Conservation (phyloP, 805 yeast species). For the Metschnikowia sp. region DNA sequence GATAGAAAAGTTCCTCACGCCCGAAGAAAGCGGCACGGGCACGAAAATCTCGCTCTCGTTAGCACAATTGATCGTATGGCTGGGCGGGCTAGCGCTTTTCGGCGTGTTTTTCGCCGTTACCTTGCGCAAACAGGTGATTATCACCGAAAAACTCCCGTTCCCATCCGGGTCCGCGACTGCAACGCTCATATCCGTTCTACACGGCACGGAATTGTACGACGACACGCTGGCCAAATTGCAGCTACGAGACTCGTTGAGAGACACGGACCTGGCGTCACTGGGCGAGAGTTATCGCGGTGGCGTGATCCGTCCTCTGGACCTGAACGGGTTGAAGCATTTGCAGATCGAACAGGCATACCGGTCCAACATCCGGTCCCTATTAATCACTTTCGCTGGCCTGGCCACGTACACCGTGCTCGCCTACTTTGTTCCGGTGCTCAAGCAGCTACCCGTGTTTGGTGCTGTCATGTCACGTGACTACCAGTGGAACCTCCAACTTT, state of each 20-base stretch:
- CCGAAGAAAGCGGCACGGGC: constrained; percentile 70
- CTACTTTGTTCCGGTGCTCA: constrained; percentile 69
- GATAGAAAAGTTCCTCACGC: constrained; percentile 78
- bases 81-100: constrained; percentile 82
- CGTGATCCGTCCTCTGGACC: constrained; percentile 17
- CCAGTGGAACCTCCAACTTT: constrained; percentile 88
- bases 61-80: constrained; percentile 71
- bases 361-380: constrained; percentile 58
- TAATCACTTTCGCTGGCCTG: constrained; percentile 61
- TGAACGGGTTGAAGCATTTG: constrained; percentile 8
- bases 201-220: constrained; percentile 55
- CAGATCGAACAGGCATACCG: constrained; percentile 32
- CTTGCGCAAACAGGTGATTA: constrained; percentile 77
- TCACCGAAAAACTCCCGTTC: constrained; percentile 83
- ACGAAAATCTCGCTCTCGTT: constrained; percentile 35
- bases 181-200: constrained; percentile 82
- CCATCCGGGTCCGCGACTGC: constrained; percentile 98
- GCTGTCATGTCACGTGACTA: constrained; percentile 53
- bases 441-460: constrained; percentile 77
- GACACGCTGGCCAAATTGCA: constrained; percentile 22
- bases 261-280: background rate
- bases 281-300: constrained; percentile 14
- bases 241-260: background rate
- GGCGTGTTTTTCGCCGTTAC: constrained; percentile 96
- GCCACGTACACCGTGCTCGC: constrained; percentile 69